Percentiles rank a stretch among this genome's conserved stretches.
Conservation (phyloP, 805 yeast genomes). For the Saturnispora ahearnii region DNA sequence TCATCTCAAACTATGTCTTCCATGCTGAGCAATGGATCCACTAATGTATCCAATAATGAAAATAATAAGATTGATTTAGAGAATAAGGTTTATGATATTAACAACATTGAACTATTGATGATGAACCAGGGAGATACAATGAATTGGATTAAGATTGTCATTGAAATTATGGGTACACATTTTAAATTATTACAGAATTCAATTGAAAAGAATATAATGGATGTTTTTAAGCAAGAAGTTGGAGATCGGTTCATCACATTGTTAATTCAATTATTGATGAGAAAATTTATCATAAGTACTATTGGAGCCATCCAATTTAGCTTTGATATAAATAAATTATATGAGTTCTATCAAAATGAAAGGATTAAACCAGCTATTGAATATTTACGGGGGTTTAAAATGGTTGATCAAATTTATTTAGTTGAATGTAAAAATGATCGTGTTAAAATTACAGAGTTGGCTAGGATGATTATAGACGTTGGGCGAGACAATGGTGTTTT, state of each 20-base stretch:
- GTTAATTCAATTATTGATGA: slow-evolving; percentile 68
- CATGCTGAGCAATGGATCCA: not conserved
- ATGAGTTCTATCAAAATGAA: slow-evolving; percentile 57
- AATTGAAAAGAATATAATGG: slow-evolving; percentile 80
- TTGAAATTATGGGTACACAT: slow-evolving; percentile 58
- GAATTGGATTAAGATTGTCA: slow-evolving; percentile 54
- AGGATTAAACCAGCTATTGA: slow-evolving; percentile 64
- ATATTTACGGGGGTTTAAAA: slow-evolving; percentile 69
- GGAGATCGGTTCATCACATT: slow-evolving; percentile 77
- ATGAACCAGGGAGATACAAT: slow-evolving; percentile 33
- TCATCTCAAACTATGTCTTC: slow-evolving; percentile 8
- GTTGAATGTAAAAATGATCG: slow-evolving; percentile 45
- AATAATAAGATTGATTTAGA: not conserved
- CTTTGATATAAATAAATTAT: slow-evolving; percentile 71
- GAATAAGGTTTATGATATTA: slow-evolving; percentile 9
- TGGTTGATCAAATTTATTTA: slow-evolving; percentile 75
- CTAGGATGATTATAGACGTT: slow-evolving; percentile 72
- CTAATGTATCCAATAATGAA: not conserved
- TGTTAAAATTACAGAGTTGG: slow-evolving; percentile 41
- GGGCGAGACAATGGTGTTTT: slow-evolving; percentile 83
- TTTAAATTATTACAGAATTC: slow-evolving; percentile 66
- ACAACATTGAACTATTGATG: slow-evolving; percentile 14
- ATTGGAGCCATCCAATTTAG: slow-evolving; percentile 79
- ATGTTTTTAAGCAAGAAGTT: slow-evolving; percentile 89
- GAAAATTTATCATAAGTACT: slow-evolving; percentile 57